Base-by-base conservation (phyloP, 192 early-diverging fungal genomes). In the Coemansia sp. region DNA sequence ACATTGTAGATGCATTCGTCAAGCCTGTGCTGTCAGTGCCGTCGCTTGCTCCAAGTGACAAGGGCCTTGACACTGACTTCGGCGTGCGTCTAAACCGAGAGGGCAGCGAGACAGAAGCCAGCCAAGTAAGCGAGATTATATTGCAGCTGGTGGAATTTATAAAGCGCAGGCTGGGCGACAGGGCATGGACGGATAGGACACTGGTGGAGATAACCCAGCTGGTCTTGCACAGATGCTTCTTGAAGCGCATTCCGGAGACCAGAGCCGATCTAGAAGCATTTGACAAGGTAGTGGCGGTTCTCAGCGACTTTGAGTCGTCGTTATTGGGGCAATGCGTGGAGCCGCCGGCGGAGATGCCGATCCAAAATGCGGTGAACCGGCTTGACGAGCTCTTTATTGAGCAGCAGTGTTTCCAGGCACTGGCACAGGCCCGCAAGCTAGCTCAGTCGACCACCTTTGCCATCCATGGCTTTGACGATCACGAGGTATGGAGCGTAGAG, bases 221-320 rank as follows among this genome's bases (percentile, higher is more conserved):
- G 37, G 60, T 69, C 9, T 39, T 59, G 5, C 60, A 69, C 38
- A 60, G 67, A 18, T 69, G 67, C 18, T 30, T 62, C 16, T 36
- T 63, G 37, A 32, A 48, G 36, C 26, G 56, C 44, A 63, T 62
- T 32, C 69, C 63, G 15, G 37, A 43, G 1, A 49, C 62, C 5
- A 47, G 69, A 20, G 41, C 23, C 2, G 63, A 37, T 9, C 50
- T 65, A 10, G 36, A 40, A 6, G 53, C 37, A n/a, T 62, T 61
- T 28, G 11, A 40, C 36, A 11, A 14, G 18, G 43, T 18, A 3
- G 20, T 45, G 23, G 50, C 58, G 40, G 20, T 26, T 16, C 47
- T 72, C 50, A 45, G 56, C 7, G 48, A n/a, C 12, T 66, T 66
- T 49, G 69, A 72, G 17, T 36, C 39, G 14, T 4, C 16, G 20